Conservation (phyloP, 768 basidiomycete species). For the Pholiota microspora region DNA sequence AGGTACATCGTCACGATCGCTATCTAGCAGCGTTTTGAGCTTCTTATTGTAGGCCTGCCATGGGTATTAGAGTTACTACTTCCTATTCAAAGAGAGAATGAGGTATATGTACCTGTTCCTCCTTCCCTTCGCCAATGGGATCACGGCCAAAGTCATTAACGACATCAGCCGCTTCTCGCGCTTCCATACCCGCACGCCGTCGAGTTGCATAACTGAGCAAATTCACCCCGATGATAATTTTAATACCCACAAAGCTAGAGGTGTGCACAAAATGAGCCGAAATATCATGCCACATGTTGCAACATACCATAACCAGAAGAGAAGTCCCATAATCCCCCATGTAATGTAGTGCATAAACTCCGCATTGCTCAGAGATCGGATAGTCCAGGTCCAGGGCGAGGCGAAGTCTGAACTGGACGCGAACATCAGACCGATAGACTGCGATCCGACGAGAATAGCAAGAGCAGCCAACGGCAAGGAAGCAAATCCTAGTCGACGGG, state of each 20-base stretch:
- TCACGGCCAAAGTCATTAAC: constrained; percentile 89
- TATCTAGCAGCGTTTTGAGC: constrained; percentile 69
- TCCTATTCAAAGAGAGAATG: not conserved
- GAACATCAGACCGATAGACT: constrained; percentile 64
- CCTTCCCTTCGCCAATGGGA: constrained; percentile 86
- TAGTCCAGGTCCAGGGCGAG: constrained; percentile 42
- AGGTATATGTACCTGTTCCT: constrained; percentile 64
- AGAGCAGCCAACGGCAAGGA: constrained; percentile 89
- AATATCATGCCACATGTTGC: not conserved
- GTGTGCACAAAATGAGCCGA: not conserved
- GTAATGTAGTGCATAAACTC: constrained; percentile 55
- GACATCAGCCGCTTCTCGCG: constrained; percentile 66
- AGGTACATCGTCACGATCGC: constrained; percentile 64
- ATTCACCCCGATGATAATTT: constrained; percentile 90
- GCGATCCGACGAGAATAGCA: constrained; percentile 71
- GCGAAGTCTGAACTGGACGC: constrained; percentile 39
- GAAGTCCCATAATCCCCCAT: constrained; percentile 60
- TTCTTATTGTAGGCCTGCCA: constrained; percentile 78
- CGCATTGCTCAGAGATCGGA: constrained; percentile 42
- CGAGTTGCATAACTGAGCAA: constrained; percentile 80
- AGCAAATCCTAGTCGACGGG: constrained; percentile 91
- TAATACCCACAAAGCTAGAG: constrained; percentile 77
- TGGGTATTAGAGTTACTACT: constrained; percentile 3
- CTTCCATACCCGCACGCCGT: constrained; percentile 75
- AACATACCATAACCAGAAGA: constrained; percentile 82